Evolutionary conservation across 208 protist genomes (phyloP).

Genomic region (Leishmania major): DNA sequence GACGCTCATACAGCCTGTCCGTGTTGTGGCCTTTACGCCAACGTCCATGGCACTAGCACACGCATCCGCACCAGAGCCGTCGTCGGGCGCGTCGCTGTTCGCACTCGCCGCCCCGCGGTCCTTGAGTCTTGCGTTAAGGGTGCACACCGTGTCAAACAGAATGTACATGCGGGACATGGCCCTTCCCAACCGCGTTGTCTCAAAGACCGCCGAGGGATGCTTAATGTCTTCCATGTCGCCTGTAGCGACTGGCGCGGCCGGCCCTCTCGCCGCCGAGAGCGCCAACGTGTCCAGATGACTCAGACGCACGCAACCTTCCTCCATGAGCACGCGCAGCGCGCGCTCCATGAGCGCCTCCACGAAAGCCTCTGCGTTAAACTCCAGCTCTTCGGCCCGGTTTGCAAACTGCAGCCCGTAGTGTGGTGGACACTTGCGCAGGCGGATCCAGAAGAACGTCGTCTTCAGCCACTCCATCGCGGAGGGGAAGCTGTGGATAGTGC

Average conservation of each 20-base stretch:
- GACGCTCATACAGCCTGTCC: neutral
- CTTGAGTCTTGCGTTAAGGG: constrained; percentile 44
- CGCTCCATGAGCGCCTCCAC: constrained; percentile 66
- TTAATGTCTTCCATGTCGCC: neutral
- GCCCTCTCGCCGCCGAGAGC: neutral
- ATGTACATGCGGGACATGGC: constrained; percentile 87
- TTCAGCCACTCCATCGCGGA: constrained; percentile 85
- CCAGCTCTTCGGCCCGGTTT: constrained; percentile 40
- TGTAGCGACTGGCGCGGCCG: neutral
- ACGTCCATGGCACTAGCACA: neutral
- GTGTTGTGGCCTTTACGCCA: neutral
- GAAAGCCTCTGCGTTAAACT: constrained; percentile 60
- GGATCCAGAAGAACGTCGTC: constrained; percentile 92
- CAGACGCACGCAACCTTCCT: constrained; percentile 57
- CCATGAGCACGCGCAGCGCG: constrained; percentile 57
- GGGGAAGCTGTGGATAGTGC: constrained; percentile 81
- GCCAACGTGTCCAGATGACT: neutral
- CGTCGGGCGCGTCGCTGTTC: neutral
- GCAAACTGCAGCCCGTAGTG: constrained; percentile 80
- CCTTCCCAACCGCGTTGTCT: constrained; percentile 25
- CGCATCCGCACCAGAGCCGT: neutral
- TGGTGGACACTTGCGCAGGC: constrained; percentile 59
- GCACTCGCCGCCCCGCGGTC: neutral
- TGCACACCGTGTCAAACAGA: constrained; percentile 76
- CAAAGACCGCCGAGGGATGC: constrained; percentile 6